These are phyloP conservation scores for Sisymbrium irio DNA, from an alignment of 345 rosid genomes.

Conservation along the genomic window DNA sequence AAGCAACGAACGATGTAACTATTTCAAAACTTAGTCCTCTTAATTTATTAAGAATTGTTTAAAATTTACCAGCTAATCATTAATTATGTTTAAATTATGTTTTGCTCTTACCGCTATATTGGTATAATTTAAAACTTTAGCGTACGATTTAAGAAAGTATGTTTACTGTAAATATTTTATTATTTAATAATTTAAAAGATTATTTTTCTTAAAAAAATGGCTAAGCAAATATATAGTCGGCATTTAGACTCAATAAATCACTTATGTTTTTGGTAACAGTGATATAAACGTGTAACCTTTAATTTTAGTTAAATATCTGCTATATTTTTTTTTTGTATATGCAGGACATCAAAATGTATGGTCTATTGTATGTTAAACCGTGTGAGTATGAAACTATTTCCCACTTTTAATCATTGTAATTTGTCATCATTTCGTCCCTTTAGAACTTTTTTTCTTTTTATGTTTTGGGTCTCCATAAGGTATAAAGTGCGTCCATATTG, in stretches of 20 bases:
- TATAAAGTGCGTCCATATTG: conserved; percentile 40
- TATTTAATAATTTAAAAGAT: neutral
- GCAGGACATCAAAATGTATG: conserved; percentile 7
- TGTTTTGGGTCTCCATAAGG: conserved; percentile 42
- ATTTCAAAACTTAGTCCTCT: neutral
- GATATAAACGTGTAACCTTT: neutral
- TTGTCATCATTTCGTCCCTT: conserved; percentile 36
- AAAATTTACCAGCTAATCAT: too few relatives aligned
- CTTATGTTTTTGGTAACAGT: neutral
- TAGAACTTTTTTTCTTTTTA: conserved; percentile 33
- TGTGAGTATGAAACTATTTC: conserved; percentile 22
- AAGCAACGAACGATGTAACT: neutral
- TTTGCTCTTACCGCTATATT: neutral
- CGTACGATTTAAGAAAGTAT: neutral
- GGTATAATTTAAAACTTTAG: neutral
- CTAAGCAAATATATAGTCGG: neutral
- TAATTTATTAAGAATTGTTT: neutral
- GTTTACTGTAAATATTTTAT: neutral
- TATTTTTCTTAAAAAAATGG: neutral
- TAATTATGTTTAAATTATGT: too few relatives aligned
- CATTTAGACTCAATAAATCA: neutral
- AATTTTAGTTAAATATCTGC: neutral
- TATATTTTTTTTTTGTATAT: conserved; percentile 5
- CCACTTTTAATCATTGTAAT: conserved; percentile 34
- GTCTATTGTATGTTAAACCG: conserved; percentile 16